Conservation (phyloP, 2,329 filamentous ascomycete genomes). For the Monosporascus cannonballus region DNA sequence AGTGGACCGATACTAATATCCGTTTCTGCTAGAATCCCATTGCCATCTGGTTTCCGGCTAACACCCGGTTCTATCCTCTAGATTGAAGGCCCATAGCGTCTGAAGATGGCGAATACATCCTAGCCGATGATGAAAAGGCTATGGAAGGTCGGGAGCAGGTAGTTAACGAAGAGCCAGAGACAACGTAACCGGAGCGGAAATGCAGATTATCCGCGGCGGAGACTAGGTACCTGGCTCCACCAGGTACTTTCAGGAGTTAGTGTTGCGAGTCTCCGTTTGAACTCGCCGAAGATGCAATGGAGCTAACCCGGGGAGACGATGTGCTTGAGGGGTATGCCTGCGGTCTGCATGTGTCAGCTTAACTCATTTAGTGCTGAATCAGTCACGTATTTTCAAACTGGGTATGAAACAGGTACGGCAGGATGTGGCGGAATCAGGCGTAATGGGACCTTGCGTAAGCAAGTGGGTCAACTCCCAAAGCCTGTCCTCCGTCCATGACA, state of each 20-base stretch:
- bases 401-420: background rate
- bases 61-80: background rate
- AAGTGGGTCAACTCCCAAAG: background rate
- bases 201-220: background rate
- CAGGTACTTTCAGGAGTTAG: background rate
- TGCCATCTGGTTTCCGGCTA: background rate
- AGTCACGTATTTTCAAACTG: background rate
- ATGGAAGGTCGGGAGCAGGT: too few relatives aligned
- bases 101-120: background rate
- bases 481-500: background rate
- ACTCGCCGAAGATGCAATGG: constrained; percentile 56
- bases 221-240: background rate
- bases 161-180: background rate
- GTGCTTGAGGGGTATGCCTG: constrained; percentile 65
- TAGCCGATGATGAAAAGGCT: background rate
- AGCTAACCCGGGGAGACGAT: constrained; percentile 71
- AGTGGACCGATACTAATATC: background rate
- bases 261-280: constrained; percentile 40
- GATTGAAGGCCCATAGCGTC: background rate
- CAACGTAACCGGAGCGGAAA: background rate
- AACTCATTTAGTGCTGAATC: background rate
- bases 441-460: background rate
- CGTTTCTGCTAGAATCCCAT: background rate
- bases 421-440: background rate
- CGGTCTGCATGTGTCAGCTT: background rate